Base-by-base conservation (phyloP, 2,329 filamentous ascomycete genomes). In the Sporothrix variecibatus region DNA sequence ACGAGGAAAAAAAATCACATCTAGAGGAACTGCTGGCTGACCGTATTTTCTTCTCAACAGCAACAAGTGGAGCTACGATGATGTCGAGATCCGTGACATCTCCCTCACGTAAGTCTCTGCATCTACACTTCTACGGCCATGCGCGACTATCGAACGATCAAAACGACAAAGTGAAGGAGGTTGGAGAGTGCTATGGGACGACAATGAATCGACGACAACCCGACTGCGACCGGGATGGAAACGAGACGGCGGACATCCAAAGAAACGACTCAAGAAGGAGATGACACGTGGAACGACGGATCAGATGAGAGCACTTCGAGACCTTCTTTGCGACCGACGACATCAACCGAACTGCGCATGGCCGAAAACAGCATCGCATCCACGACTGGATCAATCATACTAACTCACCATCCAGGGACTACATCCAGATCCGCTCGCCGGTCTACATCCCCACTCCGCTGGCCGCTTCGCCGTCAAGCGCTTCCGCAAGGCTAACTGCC, bases 401-500 rank as follows among this genome's bases (percentile, higher is more conserved):
- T 74, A 60, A 74, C 73, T 71, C 77, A 75, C 74, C 12, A 31
- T 77, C 71, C 81, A 99, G 96, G 90, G 96, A 99, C 87, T 99
- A 99, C 91, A 96, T 99, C 86, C 96, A 98, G 88, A 97, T 99
- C 90, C 94, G 96, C 86, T 92, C 95, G 81, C 96, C 96, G 82
- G 96, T 98, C 90, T 99, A 98, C 90, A 91, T 98, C 87, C 94
- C 85, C 96, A 99, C 92, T 97, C 95, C 80, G 96, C 97, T 83
- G 96, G 96, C 85, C 94, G 95, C 85, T 99, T 97, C 91, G 96
- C 96, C 84, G 91, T 92, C 88, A 99, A 99, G 94, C 93, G 97
- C 85, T 99, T 99, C 94, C 94, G 96, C 90, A 99, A 99, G 93
- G 96, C 97, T 85, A 97, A 98, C 91, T 99, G 96, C 94, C 96